A percentile compares a stretch with the other conserved stretches of the same genome.
phyloP scores from a whole-genome alignment of 2,329 filamentous ascomycete species.

The Westerdykella aurantiaca region DNA sequence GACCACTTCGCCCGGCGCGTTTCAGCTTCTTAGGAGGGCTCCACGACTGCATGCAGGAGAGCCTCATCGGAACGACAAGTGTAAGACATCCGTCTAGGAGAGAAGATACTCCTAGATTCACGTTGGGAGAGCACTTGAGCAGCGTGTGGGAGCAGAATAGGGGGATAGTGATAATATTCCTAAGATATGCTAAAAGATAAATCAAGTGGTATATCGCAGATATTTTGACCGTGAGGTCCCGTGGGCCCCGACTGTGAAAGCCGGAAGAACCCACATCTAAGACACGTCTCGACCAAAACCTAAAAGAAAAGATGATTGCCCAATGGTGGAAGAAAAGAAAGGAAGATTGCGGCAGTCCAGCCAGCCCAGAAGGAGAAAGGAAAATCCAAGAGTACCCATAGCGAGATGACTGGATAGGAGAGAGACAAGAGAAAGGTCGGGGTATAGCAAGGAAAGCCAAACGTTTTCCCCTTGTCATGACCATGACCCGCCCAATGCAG shows the following conservation, averaged over 20 bases:
- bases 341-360: constrained; percentile 11
- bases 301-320: constrained; percentile 4
- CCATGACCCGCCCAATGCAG: constrained; percentile 33
- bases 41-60: too few relatives aligned
- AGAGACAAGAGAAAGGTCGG: constrained; percentile 16
- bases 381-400: constrained; percentile 9
- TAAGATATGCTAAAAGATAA: too few relatives aligned
- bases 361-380: constrained; percentile 20
- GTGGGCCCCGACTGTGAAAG: constrained; percentile 4
- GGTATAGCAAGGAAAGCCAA: constrained; percentile 31
- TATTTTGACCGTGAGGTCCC: constrained; percentile 14
- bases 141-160: too few relatives aligned
- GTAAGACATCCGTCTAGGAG: too few relatives aligned
- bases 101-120: too few relatives aligned
- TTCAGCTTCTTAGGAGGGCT: too few relatives aligned
- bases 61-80: too few relatives aligned
- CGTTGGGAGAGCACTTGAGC: too few relatives aligned
- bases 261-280: constrained; percentile 7
- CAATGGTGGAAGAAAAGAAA: constrained; percentile 3
- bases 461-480: constrained; percentile 20
- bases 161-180: too few relatives aligned
- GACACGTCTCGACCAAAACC: constrained; percentile 4
- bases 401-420: too few relatives aligned
- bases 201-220: constrained; percentile 1
- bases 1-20: too few relatives aligned